Evolutionary conservation across 768 basidiomycete genomes (phyloP), one percentile per base, ranked within the genome.

Genomic region (Saitozyma podzolica): DNA sequence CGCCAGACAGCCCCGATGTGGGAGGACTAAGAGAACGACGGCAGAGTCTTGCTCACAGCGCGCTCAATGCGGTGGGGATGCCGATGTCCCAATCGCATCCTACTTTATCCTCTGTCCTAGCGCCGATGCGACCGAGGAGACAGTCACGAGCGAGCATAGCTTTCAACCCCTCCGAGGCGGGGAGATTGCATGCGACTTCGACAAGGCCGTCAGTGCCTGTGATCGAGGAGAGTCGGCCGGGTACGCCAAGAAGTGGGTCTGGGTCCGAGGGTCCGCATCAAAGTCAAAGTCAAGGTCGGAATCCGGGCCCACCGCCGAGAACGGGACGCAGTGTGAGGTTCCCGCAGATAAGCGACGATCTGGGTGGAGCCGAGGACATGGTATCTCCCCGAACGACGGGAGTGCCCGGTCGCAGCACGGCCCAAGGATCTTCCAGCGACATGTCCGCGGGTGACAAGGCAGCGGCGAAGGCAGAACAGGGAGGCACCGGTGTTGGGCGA

Each of bases 21-120:
- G 49, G n/a, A 17, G 13, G 45, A 47, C 45, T 51, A 9, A 43
- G 65, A 39, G 52, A 56, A 42, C 13, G 73, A 62, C 50, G 61
- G 17, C 57, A 59, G 19, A 60, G 54, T 42, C 13, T 64, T 59
- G 54, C 50, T 19, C 45, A 47, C 45, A 17, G 29, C 29, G 29
- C 29, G 29, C 29, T 29, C 2, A 29, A 29, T 5, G 29, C 29
- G 29, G 29, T 5, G 29, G 29, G 29, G 29, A 29, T 29, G 29
- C 29, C 29, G 29, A 29, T 29, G 29, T 29, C 29, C 29, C 29
- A 29, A 5, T 59, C 58, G 6, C 58, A 59, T 41, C 58, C 58
- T 2, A 59, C 58, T 41, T n/a, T 59, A 17, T 17, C 49, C 49
- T 51, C n/a, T 17, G 47, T 59, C 8, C 58, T 59, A 8, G 52